phyloP scores from a whole-genome alignment of 148 eudicot species.

The Rhododendron griersonianum region DNA sequence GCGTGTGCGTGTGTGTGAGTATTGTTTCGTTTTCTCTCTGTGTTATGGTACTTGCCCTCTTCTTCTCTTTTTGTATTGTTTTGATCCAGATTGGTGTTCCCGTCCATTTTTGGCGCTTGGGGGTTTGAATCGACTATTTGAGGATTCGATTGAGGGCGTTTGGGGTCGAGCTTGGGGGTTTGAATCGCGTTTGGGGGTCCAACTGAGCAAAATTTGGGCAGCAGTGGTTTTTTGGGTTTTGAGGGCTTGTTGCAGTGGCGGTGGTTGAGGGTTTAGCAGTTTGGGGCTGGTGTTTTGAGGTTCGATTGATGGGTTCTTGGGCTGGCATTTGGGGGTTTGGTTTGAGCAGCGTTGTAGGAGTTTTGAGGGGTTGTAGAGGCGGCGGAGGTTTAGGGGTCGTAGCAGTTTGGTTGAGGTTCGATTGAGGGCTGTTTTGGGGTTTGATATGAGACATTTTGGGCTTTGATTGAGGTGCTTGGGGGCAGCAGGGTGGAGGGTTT shows the following conservation, averaged over 20 bases:
- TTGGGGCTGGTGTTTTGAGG: background rate
- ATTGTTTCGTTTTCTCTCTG: too few species aligned
- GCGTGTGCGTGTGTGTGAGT: too few species aligned
- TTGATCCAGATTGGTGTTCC: background rate
- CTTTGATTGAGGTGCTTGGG: background rate
- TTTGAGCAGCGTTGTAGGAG: background rate
- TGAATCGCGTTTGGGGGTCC: background rate
- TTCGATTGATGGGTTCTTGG: background rate
- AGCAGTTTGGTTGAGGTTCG: too few species aligned
- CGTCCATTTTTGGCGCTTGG: background rate
- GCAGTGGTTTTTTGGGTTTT: background rate
- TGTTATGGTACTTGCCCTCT: too few species aligned
- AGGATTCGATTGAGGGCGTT: background rate
- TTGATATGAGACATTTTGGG: background rate
- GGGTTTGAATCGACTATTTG: background rate
- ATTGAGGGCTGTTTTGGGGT: background rate
- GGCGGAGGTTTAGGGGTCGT: background rate
- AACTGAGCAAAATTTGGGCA: background rate
- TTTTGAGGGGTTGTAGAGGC: background rate
- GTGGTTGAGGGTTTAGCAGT: background rate
- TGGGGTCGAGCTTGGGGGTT: background rate
- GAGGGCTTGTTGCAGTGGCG: background rate
- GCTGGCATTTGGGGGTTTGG: background rate
- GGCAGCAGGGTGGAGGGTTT: background rate
- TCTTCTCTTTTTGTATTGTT: too few species aligned